Conservation (phyloP, 495 filamentous ascomycete species). For the Apiosordaria backusii region DNA sequence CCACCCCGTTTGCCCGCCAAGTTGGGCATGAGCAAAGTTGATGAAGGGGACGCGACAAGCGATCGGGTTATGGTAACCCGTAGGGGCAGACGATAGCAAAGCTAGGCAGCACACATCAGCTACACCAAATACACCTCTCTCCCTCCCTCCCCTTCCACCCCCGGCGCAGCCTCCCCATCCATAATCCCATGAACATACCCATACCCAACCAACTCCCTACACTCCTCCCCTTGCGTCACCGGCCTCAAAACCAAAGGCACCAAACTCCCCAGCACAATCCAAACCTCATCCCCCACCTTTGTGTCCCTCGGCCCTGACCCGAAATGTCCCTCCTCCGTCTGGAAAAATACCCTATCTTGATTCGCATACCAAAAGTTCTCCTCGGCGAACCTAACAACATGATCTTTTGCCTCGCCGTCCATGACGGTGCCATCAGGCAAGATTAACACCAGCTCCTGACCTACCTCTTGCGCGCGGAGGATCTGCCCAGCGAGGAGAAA, state of each 20-base stretch:
- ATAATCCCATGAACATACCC: constrained; percentile 7
- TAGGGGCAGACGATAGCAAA: no score
- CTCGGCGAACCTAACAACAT: not conserved
- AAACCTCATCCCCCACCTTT: constrained; percentile 2
- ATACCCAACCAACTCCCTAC: not conserved
- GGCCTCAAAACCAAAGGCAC: not conserved
- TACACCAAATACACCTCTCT: constrained; percentile 1
- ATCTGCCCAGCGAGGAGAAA: not conserved
- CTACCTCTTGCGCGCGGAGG: not conserved
- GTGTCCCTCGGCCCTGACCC: not conserved
- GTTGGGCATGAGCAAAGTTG: not conserved
- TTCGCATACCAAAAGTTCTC: not conserved
- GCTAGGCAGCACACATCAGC: no score
- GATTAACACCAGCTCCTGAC: not conserved
- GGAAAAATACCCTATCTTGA: not conserved
- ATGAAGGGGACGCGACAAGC: no score
- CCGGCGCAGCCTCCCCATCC: constrained; percentile 6
- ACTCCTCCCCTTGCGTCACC: not conserved
- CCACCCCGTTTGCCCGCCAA: not conserved
- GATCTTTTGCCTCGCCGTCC: not conserved
- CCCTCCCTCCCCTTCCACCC: not conserved
- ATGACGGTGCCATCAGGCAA: not conserved
- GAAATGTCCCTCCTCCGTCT: not conserved
- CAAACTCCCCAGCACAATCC: not conserved
- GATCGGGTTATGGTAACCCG: no score